A percentile compares a stretch with the other conserved stretches of the same genome.
These are phyloP conservation scores for Detonula confervacea DNA, from an alignment of 352 stramenopile genomes.

Conservation along the genomic window DNA sequence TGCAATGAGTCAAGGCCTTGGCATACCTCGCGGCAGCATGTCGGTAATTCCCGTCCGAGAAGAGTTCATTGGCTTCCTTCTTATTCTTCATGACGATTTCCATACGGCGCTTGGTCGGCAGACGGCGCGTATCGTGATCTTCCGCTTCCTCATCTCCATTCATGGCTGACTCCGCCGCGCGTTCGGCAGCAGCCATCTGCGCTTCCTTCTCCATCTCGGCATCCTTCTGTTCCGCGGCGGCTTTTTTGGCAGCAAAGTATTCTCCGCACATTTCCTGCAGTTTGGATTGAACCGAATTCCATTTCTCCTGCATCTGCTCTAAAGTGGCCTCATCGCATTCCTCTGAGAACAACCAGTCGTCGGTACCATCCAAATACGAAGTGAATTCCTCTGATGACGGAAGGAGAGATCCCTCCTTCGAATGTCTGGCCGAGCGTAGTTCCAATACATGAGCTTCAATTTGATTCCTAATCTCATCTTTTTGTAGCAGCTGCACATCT, in stretches of 20 bases:
- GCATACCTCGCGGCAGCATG: slow-evolving; percentile 61
- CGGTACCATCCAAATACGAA: slow-evolving; percentile 41
- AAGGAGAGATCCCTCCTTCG: slow-evolving; percentile 45
- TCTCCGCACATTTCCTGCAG: slow-evolving; percentile 49
- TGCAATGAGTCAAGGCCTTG: slow-evolving; percentile 62
- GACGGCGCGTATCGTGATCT: slow-evolving; percentile 61
- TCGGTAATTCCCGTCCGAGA: slow-evolving; percentile 54
- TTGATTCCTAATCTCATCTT: slow-evolving; percentile 50
- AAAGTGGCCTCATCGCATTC: slow-evolving; percentile 48
- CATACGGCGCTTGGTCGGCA: slow-evolving; percentile 64
- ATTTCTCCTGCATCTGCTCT: slow-evolving; percentile 49
- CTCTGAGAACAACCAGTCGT: slow-evolving; percentile 65
- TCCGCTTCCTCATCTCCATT: slow-evolving; percentile 44
- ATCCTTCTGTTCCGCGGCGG: slow-evolving; percentile 46
- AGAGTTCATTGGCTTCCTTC: slow-evolving; percentile 61
- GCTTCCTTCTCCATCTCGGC: slow-evolving; percentile 61
- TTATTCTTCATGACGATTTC: slow-evolving; percentile 75
- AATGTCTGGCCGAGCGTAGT: slow-evolving; percentile 54
- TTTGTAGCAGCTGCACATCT: slow-evolving; percentile 42
- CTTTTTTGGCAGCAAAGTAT: slow-evolving; percentile 45
- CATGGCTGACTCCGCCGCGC: slow-evolving; percentile 29
- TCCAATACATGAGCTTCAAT: slow-evolving; percentile 61
- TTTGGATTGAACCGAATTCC: slow-evolving; percentile 27
- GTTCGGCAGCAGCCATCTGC: slow-evolving; percentile 38
- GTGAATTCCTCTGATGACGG: slow-evolving; percentile 41